Percentiles rank a stretch among this genome's conserved stretches.
phyloP scores from a whole-genome alignment of 352 stramenopile species.

The Phytophthora lateralis region DNA sequence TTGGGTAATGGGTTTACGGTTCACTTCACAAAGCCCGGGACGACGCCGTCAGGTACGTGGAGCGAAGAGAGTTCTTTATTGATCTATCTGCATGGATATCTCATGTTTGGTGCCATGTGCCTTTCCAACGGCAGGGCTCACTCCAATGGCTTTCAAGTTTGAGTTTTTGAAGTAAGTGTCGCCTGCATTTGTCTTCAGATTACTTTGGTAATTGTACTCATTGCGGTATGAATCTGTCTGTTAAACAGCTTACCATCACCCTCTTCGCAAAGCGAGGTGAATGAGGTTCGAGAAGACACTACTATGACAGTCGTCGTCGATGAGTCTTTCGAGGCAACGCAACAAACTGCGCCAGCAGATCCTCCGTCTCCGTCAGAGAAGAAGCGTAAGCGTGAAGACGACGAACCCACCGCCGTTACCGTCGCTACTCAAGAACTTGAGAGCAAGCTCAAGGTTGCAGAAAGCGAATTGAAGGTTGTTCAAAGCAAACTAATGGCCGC shows the following conservation, averaged over 20 bases:
- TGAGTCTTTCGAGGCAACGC: conserved; percentile 30
- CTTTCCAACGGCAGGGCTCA: conserved; percentile 32
- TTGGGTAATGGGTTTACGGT: conserved; percentile 56
- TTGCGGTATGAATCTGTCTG: not conserved
- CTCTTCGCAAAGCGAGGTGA: not conserved
- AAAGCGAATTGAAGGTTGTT: conserved; percentile 13
- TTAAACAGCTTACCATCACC: not conserved
- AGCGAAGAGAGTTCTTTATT: not conserved
- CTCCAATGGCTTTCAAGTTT: conserved; percentile 65
- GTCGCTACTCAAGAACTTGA: conserved; percentile 26
- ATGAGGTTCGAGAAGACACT: conserved; percentile 11
- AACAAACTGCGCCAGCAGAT: conserved; percentile 12
- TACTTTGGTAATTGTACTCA: not conserved
- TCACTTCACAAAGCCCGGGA: conserved; percentile 73
- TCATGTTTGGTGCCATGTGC: not conserved
- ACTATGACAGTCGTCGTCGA: conserved; percentile 29
- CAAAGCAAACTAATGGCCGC: conserved; percentile 5
- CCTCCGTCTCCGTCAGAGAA: conserved; percentile 27
- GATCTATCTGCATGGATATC: not conserved
- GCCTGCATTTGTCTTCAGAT: conserved; percentile 2
- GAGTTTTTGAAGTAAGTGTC: conserved; percentile 58
- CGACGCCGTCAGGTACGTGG: conserved; percentile 31
- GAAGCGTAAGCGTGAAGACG: conserved; percentile 34
- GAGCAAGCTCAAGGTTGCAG: conserved; percentile 10
- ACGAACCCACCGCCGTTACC: conserved; percentile 14